A percentile compares a stretch with the other conserved stretches of the same genome.
phyloP scores from a whole-genome alignment of 176 grass and related monocot species.

The Saccharum spontaneum region DNA sequence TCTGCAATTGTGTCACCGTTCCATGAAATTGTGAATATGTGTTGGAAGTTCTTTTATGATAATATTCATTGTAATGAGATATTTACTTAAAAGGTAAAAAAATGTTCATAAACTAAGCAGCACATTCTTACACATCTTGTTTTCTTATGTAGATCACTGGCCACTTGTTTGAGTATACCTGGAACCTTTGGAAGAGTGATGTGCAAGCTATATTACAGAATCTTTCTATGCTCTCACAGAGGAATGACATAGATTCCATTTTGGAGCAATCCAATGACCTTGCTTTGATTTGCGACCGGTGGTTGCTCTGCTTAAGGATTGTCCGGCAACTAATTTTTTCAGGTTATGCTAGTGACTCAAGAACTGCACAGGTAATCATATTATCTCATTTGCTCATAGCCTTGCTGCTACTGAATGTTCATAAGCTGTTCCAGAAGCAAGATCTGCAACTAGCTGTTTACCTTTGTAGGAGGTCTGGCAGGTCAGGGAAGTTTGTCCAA shows the following conservation, averaged over 20 bases:
- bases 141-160: conserved; percentile 68
- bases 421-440: conserved; percentile 25
- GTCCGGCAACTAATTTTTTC: conserved; percentile 82
- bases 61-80: background rate
- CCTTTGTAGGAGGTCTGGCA: conserved; percentile 80
- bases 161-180: conserved; percentile 92
- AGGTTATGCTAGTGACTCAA: conserved; percentile 85
- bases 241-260: conserved; percentile 61
- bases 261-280: conserved; percentile 69
- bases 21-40: conserved; percentile 20
- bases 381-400: conserved; percentile 9
- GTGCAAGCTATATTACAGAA: conserved; percentile 87
- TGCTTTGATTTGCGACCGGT: conserved; percentile 81
- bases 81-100: background rate
- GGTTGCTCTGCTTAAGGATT: conserved; percentile 89
- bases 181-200: conserved; percentile 97
- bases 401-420: conserved; percentile 16
- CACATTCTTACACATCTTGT: conserved; percentile 13
- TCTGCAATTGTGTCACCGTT: background rate
- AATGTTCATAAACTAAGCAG: background rate
- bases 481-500: conserved; percentile 98
- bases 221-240: conserved; percentile 78
- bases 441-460: conserved; percentile 24
- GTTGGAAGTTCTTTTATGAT: conserved; percentile 13
- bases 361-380: conserved; percentile 74